Percentiles rank a stretch among this genome's conserved stretches.
phyloP scores from a whole-genome alignment of 169 alveolate genomes.

The Plasmodium knowlesi region DNA sequence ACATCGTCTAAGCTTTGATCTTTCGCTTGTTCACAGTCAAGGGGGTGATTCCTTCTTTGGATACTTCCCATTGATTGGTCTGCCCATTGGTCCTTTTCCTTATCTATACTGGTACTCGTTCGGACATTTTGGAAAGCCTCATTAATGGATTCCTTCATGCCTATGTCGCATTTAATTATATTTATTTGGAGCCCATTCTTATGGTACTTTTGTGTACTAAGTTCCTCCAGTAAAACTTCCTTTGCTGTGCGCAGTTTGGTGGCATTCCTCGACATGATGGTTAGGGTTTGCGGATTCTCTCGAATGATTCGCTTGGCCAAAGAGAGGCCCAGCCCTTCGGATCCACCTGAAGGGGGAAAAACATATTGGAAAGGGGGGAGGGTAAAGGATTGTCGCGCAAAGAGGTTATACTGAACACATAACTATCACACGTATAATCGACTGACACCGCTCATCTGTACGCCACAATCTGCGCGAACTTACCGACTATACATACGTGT shows the following conservation, averaged over 20 bases:
- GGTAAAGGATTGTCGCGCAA: not conserved
- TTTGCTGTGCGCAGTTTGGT: slow-evolving; percentile 39
- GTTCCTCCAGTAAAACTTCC: slow-evolving; percentile 8
- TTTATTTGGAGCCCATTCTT: slow-evolving; percentile 7
- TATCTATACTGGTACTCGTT: slow-evolving; percentile 33
- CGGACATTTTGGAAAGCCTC: slow-evolving; percentile 43
- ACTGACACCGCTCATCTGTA: too few species aligned
- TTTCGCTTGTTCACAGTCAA: not conserved
- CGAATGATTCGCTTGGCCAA: slow-evolving; percentile 36
- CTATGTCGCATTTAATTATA: slow-evolving; percentile 31
- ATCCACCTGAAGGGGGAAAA: slow-evolving; percentile 19
- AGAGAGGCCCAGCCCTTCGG: slow-evolving; percentile 65
- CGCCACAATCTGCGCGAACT: not conserved
- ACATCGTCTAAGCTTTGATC: not conserved
- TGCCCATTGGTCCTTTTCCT: not conserved
- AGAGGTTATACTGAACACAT: not conserved
- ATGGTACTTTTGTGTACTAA: not conserved
- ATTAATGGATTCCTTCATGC: slow-evolving; percentile 32
- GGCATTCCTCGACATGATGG: slow-evolving; percentile 39
- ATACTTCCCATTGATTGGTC: not conserved
- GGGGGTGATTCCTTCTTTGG: not conserved
- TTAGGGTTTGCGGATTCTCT: slow-evolving; percentile 29
- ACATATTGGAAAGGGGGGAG: not conserved
- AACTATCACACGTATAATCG: not conserved
- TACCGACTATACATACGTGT: slow-evolving; percentile 68